Base-by-base conservation (phyloP, 2,329 filamentous ascomycete genomes). In the Aspergillus oerlinghausenensis region DNA sequence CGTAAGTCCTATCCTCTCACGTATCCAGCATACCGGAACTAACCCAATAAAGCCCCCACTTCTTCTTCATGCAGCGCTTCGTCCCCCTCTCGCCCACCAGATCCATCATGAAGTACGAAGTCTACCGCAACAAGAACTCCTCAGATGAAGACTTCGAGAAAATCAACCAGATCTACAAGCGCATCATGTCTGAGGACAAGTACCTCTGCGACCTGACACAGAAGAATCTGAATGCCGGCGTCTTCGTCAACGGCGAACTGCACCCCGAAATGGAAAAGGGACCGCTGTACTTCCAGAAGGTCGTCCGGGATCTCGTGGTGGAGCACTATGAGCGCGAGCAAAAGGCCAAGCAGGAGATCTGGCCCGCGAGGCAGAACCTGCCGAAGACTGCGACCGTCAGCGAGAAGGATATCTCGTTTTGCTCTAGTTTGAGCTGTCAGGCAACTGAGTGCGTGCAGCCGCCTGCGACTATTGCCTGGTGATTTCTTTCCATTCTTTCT, bases 41-140 rank as follows among this genome's bases (percentile, higher is more conserved):
- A 58, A 51, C 17, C 2, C 14, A 17, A 1, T 28, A 29, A 50
- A 82, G 80, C 9, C 77, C 81, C 42, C 73, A 70, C 28, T 85
- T 86, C 70, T 83, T 88, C 75, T 84, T 85, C 73, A 83, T 86
- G 62, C 83, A 87, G 67, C 77, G 84, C 56, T 84, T 86, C 65
- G 77, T 87, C 11, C 84, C 85, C 6, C 77, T 73, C 50, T 75
- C 77, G 0, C 76, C 84, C 0, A 77, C 73, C 47, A 79, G 74
- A 43, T 80, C 78, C 5, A 73, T 73, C 23, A 86, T 87, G 79
- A 77, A 78, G 60, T 87, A 87, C 70, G 84, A 88, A 65, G 82
- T 87, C 43, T 88, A 79, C 75, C 79, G 84, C 56, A 81, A 87
- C 77, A 84, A 82, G 67, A 71, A 80, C 65, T 78, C 83, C 1